Evolutionary conservation across 352 stramenopile genomes (phyloP).

Genomic region (Phytophthora tubulina): DNA sequence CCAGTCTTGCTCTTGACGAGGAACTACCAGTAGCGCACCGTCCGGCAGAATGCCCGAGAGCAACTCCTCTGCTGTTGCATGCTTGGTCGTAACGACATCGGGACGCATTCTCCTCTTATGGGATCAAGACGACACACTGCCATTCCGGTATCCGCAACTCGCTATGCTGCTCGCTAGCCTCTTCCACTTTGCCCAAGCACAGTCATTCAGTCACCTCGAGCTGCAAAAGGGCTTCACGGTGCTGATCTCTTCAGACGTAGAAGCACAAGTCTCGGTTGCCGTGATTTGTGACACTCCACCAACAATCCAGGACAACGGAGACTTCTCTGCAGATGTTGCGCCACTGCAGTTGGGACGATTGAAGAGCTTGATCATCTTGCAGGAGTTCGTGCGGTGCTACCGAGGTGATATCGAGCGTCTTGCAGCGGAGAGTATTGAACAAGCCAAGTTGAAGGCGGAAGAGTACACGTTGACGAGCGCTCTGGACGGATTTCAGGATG

Average conservation of each 20-base stretch:
- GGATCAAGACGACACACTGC: conserved; percentile 53
- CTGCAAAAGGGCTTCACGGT: conserved; percentile 50
- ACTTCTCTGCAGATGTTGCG: conserved; percentile 8
- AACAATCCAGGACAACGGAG: background rate
- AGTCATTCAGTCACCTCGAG: conserved; percentile 50
- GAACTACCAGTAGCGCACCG: background rate
- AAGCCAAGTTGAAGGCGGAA: conserved; percentile 51
- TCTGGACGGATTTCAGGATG: conserved; percentile 39
- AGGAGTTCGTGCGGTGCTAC: conserved; percentile 48
- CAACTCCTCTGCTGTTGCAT: conserved; percentile 39
- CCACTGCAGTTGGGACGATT: conserved; percentile 49
- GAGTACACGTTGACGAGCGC: conserved; percentile 64
- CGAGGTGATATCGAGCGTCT: conserved; percentile 41
- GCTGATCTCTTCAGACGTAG: conserved; percentile 48
- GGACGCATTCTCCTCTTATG: conserved; percentile 57
- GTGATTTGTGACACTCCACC: conserved; percentile 47
- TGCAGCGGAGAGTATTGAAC: conserved; percentile 36
- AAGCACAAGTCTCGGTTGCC: conserved; percentile 49
- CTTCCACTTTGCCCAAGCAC: conserved; percentile 59
- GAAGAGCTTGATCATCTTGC: conserved; percentile 56
- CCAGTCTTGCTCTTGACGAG: background rate
- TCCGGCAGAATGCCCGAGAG: conserved; percentile 17
- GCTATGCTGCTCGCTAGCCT: conserved; percentile 63
- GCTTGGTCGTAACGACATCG: conserved; percentile 62
- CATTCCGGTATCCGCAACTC: conserved; percentile 55